Conservation (phyloP, 2,329 filamentous ascomycete species). For the Biscogniauxia marginata region DNA sequence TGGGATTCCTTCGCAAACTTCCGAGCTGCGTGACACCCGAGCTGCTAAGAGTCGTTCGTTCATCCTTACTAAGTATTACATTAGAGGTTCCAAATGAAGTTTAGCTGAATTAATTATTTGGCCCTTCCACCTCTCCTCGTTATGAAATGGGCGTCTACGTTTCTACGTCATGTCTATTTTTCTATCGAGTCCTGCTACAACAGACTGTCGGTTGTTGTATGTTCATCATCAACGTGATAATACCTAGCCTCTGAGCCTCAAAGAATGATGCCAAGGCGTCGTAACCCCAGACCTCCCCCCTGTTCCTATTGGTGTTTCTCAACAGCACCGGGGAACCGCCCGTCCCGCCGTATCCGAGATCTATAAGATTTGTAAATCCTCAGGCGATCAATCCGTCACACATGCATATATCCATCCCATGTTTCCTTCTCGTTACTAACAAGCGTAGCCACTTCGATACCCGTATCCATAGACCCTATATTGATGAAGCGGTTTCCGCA, state of each 20-base stretch:
- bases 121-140: too few species aligned
- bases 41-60: background rate
- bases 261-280: background rate
- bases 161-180: too few species aligned
- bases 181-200: background rate
- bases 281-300: background rate
- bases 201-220: too few species aligned
- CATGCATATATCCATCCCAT: background rate
- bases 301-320: background rate
- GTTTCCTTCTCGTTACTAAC: too few species aligned
- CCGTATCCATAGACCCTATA: background rate
- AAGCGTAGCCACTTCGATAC: background rate
- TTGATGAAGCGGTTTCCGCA: background rate
- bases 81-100: too few species aligned
- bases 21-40: background rate
- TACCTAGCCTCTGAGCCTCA: background rate
- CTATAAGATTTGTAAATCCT: background rate
- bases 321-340: background rate
- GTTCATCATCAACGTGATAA: background rate
- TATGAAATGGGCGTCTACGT: too few species aligned
- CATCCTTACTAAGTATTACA: background rate
- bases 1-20: background rate
- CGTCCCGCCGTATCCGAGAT: background rate
- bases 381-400: background rate
- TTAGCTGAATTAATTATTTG: too few species aligned